These are phyloP conservation scores for Lichina pygmaea DNA, from an alignment of 495 filamentous ascomycete species.

Conservation along the genomic window DNA sequence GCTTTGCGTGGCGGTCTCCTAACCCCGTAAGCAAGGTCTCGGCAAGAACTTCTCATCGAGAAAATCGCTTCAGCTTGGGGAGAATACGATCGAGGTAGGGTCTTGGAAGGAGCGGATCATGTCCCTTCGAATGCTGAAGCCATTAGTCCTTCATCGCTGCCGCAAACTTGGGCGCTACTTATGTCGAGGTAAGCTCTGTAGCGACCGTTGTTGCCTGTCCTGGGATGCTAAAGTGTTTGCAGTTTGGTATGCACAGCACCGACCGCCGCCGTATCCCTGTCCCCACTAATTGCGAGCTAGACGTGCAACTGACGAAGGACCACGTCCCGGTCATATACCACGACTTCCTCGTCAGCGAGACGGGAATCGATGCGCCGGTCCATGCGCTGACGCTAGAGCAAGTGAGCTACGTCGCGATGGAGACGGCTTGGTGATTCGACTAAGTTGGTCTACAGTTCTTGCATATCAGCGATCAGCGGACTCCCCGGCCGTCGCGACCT, in stretches of 20 bases:
- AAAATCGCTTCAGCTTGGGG: conserved; percentile 74
- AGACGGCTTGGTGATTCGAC: neutral
- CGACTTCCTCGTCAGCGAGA: conserved; percentile 96
- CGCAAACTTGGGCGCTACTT: conserved; percentile 62
- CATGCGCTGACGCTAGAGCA: conserved; percentile 87
- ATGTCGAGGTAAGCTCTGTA: conserved; percentile 39
- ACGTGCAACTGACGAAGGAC: conserved; percentile 95
- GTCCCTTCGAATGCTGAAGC: neutral
- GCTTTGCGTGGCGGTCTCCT: neutral
- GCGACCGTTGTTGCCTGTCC: too few relatives aligned
- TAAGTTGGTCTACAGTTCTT: conserved; percentile 30
- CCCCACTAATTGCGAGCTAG: conserved; percentile 13
- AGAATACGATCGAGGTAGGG: conserved; percentile 53
- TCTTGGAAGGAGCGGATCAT: neutral
- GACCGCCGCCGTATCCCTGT: neutral
- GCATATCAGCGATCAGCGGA: conserved; percentile 40
- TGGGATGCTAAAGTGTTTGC: conserved; percentile 1
- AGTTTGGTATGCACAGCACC: conserved; percentile 11
- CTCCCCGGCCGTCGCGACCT: conserved; percentile 16
- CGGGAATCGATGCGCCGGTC: conserved; percentile 88
- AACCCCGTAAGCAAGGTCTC: conserved; percentile 20
- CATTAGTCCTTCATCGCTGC: conserved; percentile 75
- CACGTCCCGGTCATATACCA: conserved; percentile 98
- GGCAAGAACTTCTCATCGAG: conserved; percentile 71
- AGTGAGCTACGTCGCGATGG: conserved; percentile 5